These are phyloP conservation scores for Lactarius hatsudake DNA, from an alignment of 768 basidiomycete species.

Conservation along the genomic window DNA sequence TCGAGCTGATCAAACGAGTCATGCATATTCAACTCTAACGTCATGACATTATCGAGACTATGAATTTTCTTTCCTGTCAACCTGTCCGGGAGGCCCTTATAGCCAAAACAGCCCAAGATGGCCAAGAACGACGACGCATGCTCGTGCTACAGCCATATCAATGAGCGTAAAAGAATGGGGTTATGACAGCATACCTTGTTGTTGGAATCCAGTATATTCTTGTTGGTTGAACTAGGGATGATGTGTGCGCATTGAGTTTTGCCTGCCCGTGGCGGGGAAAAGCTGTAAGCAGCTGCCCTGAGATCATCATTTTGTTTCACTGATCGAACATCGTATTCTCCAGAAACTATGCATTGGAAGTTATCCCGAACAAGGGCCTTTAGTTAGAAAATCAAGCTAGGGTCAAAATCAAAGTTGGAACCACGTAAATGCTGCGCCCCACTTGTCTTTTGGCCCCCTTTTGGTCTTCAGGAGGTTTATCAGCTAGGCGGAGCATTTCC, in stretches of 20 bases:
- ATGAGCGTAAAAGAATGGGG: not conserved
- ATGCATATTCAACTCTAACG: not conserved
- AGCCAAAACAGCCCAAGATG: not conserved
- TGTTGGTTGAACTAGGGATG: not conserved
- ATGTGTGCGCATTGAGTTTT: not conserved
- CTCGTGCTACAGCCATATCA: not conserved
- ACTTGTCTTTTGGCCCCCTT: not conserved
- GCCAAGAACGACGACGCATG: not conserved
- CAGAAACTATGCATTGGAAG: not conserved
- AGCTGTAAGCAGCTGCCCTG: too few relatives aligned
- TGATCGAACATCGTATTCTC: not conserved
- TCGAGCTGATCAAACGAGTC: not conserved
- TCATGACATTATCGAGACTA: not conserved
- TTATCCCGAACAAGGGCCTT: not conserved
- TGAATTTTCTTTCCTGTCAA: not conserved
- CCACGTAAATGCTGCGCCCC: not conserved
- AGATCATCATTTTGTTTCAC: not conserved
- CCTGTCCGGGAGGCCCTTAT: not conserved
- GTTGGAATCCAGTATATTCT: not conserved
- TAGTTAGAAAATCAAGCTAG: not conserved
- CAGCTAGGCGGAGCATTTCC: not conserved
- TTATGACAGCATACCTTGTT: not conserved
- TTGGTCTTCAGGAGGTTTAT: not conserved
- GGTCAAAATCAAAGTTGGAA: not conserved
- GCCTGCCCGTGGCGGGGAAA: not conserved